phyloP scores from a whole-genome alignment of 345 rosid genomes.

The Limnanthes douglasii region DNA sequence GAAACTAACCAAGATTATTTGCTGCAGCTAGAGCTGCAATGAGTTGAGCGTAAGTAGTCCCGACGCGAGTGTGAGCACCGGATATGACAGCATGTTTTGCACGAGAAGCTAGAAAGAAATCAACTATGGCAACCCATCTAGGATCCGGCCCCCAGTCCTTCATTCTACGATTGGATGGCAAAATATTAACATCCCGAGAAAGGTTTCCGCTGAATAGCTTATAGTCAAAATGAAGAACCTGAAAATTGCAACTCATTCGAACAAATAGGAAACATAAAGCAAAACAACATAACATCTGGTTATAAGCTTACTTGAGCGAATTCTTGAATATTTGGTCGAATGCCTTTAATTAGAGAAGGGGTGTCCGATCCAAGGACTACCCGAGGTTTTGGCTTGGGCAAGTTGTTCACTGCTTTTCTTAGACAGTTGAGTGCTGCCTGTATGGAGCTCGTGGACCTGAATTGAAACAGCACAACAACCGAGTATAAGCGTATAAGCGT shows the following conservation, averaged over 20 bases:
- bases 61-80: slow-evolving; percentile 86
- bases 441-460: slow-evolving; percentile 68
- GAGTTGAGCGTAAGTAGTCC: slow-evolving; percentile 87
- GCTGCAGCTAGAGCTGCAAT: slow-evolving; percentile 87
- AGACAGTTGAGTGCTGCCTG: slow-evolving; percentile 63
- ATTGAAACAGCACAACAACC: slow-evolving; percentile 9
- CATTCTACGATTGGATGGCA: slow-evolving; percentile 43
- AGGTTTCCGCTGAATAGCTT: slow-evolving; percentile 51
- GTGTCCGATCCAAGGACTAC: slow-evolving; percentile 81
- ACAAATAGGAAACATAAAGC: no score
- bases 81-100: slow-evolving; percentile 67
- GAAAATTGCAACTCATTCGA: slow-evolving; percentile 7
- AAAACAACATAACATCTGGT: slow-evolving; percentile 2
- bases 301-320: slow-evolving; percentile 61
- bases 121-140: slow-evolving; percentile 99
- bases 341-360: slow-evolving; percentile 46
- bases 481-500: no score
- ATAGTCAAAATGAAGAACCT: slow-evolving; percentile 83
- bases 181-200: slow-evolving; percentile 20
- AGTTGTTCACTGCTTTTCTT: slow-evolving; percentile 30
- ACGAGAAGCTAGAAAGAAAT: slow-evolving; percentile 87
- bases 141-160: slow-evolving; percentile 99
- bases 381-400: slow-evolving; percentile 33
- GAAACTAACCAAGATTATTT: slow-evolving; percentile 43
- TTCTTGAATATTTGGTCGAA: slow-evolving; percentile 32